Base-by-base conservation (phyloP, 23 red algal species). In the Gracilaria caudata region DNA sequence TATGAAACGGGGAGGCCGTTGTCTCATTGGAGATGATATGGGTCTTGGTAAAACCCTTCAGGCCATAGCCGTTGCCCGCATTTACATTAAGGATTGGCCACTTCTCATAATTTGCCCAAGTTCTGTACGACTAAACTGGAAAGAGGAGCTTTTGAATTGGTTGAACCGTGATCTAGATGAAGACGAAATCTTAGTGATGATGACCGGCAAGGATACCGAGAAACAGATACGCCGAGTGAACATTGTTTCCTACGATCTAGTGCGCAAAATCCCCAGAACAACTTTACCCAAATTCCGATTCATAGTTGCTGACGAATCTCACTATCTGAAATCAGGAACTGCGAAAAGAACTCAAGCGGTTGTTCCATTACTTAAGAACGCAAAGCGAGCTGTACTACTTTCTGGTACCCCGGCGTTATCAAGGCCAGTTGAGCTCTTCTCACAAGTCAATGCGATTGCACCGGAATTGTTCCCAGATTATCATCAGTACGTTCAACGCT, bases 171-270 rank as follows among this genome's bases (percentile, higher is more conserved):
- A 93, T 43, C 44, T 93, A 0, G 70, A 85, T 28, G 81, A 85
- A 66, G 56, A 81, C 20, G 94, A 96, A 29, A 92, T 96, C 11
- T 30, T 46, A 13, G 79, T 96, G 0, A 86, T 96, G 44, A 88
- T 91, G 87, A 86, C 80, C 30, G 94, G 86, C 12, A 59, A 80
- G 41, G 94, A 96, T 23, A 77, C 73, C 30, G 65, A 82, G n/a
- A 84, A 59, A 64, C 51, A 46, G 0, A 43, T 96, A 45, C 59
- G 45, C 8, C 79, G 49, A 19, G 80, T 96, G 28, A 96, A 86
- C 25, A 90, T 96, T 49, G 94, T 91, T 1, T 96, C 94, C 30
- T 96, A 96, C 76, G 94, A 96, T 45, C 83, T 96, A 32, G 76
- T 91, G 55, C 61, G 64, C 16, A 90, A 91, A 75, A 60, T 96